Evolutionary conservation across 2,329 filamentous ascomycete species (phyloP).

Genomic region (Fusarium chaquense): DNA sequence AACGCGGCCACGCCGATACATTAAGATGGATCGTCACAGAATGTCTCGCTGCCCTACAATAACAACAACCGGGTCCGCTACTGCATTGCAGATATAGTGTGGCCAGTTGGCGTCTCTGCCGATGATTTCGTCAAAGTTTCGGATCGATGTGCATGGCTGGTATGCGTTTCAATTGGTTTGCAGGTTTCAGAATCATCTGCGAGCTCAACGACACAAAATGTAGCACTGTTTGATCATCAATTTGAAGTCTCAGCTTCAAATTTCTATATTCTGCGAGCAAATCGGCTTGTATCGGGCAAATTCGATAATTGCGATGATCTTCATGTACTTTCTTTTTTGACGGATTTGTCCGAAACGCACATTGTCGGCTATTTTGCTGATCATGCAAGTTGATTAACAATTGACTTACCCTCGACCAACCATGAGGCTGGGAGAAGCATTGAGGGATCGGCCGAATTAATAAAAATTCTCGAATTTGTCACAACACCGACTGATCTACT

Average conservation of each 20-base stretch:
- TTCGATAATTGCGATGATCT: not conserved
- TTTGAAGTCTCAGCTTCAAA: slow-evolving; percentile 1
- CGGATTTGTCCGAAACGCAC: slow-evolving; percentile 18
- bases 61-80: slow-evolving; percentile 11
- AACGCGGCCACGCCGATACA: slow-evolving; percentile 36
- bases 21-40: slow-evolving; percentile 25
- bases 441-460: not conserved
- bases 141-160: slow-evolving; percentile 11
- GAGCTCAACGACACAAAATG: slow-evolving; percentile 19
- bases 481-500: not conserved
- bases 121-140: slow-evolving; percentile 29
- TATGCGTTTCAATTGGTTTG: slow-evolving; percentile 21
- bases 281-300: not conserved
- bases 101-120: slow-evolving; percentile 16
- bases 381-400: not conserved
- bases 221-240: slow-evolving; percentile 14
- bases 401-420: slow-evolving; percentile 19
- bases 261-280: not conserved
- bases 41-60: slow-evolving; percentile 29
- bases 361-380: slow-evolving; percentile 1
- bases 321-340: not conserved
- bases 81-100: slow-evolving; percentile 3
- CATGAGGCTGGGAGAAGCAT: not conserved
- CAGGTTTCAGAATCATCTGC: not conserved
- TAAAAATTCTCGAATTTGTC: not conserved